Evolutionary conservation across 345 rosid species (phyloP), one percentile per base, ranked within the genome.

Genomic region (Hevea brasiliensis): DNA sequence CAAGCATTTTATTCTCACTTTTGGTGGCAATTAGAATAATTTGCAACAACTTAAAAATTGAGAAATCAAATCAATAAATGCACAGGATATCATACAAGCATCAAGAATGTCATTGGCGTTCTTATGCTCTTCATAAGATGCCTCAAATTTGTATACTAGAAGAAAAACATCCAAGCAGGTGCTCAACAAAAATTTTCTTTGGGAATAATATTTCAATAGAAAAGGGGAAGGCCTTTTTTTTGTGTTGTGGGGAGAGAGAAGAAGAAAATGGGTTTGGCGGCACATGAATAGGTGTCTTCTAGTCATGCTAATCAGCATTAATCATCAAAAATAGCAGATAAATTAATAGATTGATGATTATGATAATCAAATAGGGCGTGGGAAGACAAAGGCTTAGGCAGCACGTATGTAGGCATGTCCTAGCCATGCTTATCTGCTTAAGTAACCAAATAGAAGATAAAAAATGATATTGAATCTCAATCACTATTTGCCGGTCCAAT

Each of bases 1-100:
- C 24, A 59, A 74, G 13, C 62, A 32, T 9, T 29, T 72, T 47
- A 58, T 8, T 67, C 32, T 61, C 55, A 61, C 29, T 67, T 10
- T 0, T 21, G 6, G n/a, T 15, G 47, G 6, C 27, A 58, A 8
- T 21, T 20, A 23, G 23, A 42, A 8, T 17, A 9, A 61, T 8
- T 42, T 47, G 13, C 8, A 18, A 35, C 2, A 6, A 61, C 18
- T 37, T 32, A 21, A 17, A 42, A 32, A 35, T 9, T 41, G 45
- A 50, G 66, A 45, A 64, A 15, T 23, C 55, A 65, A 42, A 12
- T 50, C 17, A 56, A 73, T n/a, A 11, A 59, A n/a, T 35, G 12
- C 7, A 44, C 27, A 72, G 21, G 15, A 62, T 26, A 3, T 42
- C 8, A 6, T 18, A 54, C 12, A 20, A 15, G 41, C 40, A 40